These are phyloP conservation scores for Asterochloris sp. DNA, from an alignment of 139 green algal species.

Conservation along the genomic window DNA sequence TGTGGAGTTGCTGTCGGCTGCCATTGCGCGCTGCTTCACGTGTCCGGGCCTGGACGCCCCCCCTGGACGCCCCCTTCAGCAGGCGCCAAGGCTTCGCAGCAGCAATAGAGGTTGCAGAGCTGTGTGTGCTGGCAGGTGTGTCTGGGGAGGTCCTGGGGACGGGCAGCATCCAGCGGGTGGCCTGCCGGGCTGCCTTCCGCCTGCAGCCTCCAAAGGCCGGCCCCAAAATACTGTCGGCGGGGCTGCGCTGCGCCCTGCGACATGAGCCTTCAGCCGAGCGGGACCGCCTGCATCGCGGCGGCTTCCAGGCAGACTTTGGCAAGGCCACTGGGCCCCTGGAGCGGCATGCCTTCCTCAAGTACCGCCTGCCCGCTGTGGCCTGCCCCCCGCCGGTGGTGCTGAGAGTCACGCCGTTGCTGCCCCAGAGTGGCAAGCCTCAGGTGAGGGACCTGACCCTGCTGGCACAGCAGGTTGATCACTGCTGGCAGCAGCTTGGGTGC, in stretches of 20 bases:
- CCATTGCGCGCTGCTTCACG: no score
- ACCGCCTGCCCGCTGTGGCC: slow-evolving; percentile 20
- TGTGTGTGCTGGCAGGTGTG: slow-evolving; percentile 11
- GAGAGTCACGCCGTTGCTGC: neutral
- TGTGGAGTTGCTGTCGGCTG: no score
- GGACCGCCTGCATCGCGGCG: neutral
- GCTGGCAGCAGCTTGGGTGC: no score
- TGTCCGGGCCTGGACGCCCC: no score
- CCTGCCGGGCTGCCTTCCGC: slow-evolving; percentile 1
- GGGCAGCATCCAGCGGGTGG: neutral
- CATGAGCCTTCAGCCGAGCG: neutral
- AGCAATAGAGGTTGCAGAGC: neutral
- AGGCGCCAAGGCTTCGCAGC: neutral
- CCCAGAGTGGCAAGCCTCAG: neutral
- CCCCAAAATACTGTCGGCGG: slow-evolving; percentile 9
- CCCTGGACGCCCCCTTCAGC: no score
- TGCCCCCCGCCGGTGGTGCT: slow-evolving; percentile 19
- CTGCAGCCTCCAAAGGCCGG: slow-evolving; percentile 1
- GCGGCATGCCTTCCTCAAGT: slow-evolving; percentile 20
- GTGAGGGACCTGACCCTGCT: neutral
- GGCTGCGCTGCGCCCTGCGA: slow-evolving; percentile 16
- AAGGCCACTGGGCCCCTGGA: neutral
- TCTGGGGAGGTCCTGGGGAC: slow-evolving; percentile 7
- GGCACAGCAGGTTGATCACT: neutral
- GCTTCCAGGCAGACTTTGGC: slow-evolving; percentile 11